Evolutionary conservation across 164 flowering plant genomes (phyloP), one percentile per base, ranked within the genome.

Genomic region (Echeveria elegans): DNA sequence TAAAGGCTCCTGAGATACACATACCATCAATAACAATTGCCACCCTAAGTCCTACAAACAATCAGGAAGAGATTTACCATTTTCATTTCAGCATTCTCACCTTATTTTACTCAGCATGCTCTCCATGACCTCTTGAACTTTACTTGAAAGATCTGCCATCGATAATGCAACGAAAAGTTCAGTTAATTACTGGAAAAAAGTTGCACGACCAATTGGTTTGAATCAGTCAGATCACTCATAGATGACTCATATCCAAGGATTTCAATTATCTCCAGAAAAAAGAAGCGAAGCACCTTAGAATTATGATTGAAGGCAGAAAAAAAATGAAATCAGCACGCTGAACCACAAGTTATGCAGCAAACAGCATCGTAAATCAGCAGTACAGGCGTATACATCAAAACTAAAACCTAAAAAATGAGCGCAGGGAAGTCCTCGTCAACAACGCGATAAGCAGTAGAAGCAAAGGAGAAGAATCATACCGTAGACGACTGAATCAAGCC

Each of bases 81-180:
- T 21, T n/a, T 50, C 56, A 21, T 31, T 16, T 6, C 69, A 2
- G 69, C 47, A 30, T 37, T 67, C 82, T 79, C 59, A 88, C 94
- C 65, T 78, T 69, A 75, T 83, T 83, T 82, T 81, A 78, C 80
- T 82, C 37, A 85, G 85, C 89, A 86, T 85, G 79, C 77, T 82
- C 66, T 73, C 85, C 89, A 85, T 85, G 24, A 78, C 85, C 69
- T 14, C 80, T 74, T 88, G 89, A 41, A 80, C 78, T 68, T 85
- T 81, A 68, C 78, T 88, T 2, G 85, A 82, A 67, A 81, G 70
- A 76, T 85, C 90, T 88, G 88, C 75, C 77, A 24, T 29, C 24
- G 31, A 18, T 52, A 59, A 45, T 73, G 15, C 50, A 68, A 26
- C 71, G n/a, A 36, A 6, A 28, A 70, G 47, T 4, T 65, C 34